These are phyloP conservation scores for Lepiota venenata DNA, from an alignment of 768 basidiomycete species.

Conservation along the genomic window DNA sequence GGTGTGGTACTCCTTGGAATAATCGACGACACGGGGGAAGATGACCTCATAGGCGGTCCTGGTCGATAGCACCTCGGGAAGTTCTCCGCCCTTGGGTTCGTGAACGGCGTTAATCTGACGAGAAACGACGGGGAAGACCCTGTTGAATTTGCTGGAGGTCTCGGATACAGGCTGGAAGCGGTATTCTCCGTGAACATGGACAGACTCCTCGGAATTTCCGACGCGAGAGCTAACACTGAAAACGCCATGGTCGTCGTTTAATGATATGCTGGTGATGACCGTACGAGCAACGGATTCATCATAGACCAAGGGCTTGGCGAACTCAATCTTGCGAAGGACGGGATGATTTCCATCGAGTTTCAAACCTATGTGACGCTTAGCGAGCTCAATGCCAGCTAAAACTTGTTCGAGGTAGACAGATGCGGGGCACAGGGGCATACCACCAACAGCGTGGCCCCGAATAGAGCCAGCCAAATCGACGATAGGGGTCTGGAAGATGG, in stretches of 20 bases:
- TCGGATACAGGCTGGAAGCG: conserved; percentile 29
- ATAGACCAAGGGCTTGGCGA: conserved; percentile 52
- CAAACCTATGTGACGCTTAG: conserved; percentile 4
- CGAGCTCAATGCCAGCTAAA: conserved; percentile 37
- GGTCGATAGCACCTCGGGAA: conserved; percentile 44
- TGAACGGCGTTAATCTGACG: conserved; percentile 30
- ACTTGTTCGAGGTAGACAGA: conserved; percentile 49
- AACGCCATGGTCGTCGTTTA: conserved; percentile 33
- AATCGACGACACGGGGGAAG: conserved; percentile 68
- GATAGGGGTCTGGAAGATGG: conserved; percentile 57
- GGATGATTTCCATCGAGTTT: not conserved
- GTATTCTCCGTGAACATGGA: conserved; percentile 48
- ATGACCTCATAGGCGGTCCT: conserved; percentile 62
- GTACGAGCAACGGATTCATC: conserved; percentile 9
- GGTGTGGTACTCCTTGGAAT: conserved; percentile 54
- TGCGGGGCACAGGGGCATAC: conserved; percentile 57
- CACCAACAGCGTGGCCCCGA: conserved; percentile 54
- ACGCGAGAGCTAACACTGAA: conserved; percentile 46
- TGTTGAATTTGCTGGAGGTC: conserved; percentile 33
- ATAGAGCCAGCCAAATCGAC: conserved; percentile 41
- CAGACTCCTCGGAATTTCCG: conserved; percentile 25
- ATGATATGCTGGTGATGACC: conserved; percentile 23
- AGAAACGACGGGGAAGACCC: conserved; percentile 30
- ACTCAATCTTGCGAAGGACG: conserved; percentile 35
- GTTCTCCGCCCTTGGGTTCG: conserved; percentile 19